Evolutionary conservation across 225 moss, liverwort and hornwort genomes (phyloP), one percentile per base, ranked within the genome.

Genomic region (Marchantia paleacea): DNA sequence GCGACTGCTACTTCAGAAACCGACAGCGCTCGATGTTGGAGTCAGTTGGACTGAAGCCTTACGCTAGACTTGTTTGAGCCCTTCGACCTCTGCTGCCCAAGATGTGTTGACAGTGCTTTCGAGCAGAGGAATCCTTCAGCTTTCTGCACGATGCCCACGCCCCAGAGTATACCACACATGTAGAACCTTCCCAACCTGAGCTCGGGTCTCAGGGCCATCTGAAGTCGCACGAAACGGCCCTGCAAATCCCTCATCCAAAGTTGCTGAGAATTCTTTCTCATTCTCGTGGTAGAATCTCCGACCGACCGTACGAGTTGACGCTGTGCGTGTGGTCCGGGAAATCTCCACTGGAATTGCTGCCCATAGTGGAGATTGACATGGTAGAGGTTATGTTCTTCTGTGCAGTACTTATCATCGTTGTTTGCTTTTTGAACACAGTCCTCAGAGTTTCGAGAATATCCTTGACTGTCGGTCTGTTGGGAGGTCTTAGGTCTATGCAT

Each of bases 221-320:
- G 7, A 4, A 2, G 12, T 48, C 18, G 4, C 51, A 48, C n/a
- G 48, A 48, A 72, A 8, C 30, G 5, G 9, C 22, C 48, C 49
- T 39, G 12, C 26, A 47, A 22, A 15, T 19, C 6, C 48, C 22
- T 71, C 71, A 39, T 0, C 71, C 4, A 20, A 48, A 22, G 50
- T 22, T 4, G 11, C 49, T 15, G 24, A 72, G 51, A 72, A 72
- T 48, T 52, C 49, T 72, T 18, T 3, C 5, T 78, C 65, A 80
- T 22, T 86, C 86, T 55, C 80, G 72, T 73, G 86, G 83, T 28
- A 83, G 9, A 57, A 83, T 58, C 62, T 80, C 80, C 60, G 86
- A 86, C 25, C 67, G 0, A 2, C 77, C 19, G 39, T 83, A 80
- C 3, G 18, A 53, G 39, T 69, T 12, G 4, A 58, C 25, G 29